Evolutionary conservation across 495 filamentous ascomycete genomes (phyloP), one percentile per base, ranked within the genome.

Genomic region (Xylaria cubensis): DNA sequence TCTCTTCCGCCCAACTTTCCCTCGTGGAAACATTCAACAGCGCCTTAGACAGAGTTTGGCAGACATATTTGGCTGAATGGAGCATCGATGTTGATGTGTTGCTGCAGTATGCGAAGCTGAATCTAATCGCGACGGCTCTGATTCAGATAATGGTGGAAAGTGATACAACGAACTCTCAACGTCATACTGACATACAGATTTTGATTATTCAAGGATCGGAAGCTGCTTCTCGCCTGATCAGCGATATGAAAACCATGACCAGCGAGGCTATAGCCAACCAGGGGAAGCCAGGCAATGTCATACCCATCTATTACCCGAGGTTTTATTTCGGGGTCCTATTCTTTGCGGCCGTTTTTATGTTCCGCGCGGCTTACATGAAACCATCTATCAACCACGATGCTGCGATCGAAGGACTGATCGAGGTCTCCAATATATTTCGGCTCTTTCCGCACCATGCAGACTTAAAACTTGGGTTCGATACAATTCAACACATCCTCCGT

Each of bases 291-390:
- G 10, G 1, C 9, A 21, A 36, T 51, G 39, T 32, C 1, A 50
- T 66, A 29, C 48, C 65, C 6, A 21, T 42, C 17, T 67, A 50
- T 21, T 67, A 67, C 34, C 65, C 65, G 3, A 36, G 65, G 17
- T 67, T 67, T 24, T 67, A 56, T 13, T 67, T 67, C n/a, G 65
- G 29, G 5, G 21, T 56, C 9, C 1, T 67, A 21, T 67, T 67
- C 13, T 67, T 55, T 50, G 65, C 65, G 0, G 65, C 65, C 48
- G 36, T 67, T 26, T 67, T 67, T 50, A 67, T 67, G 2, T 67
- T 67, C 21, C 65, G 65, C 0, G 29, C 21, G 12, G 24, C 65
- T 4, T 67, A 67, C 36, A 56, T 67, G 50, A 34, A 48, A 13
- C 65, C 65, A 26, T 26, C 48, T 4, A 8, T 29, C 4, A 44